Evolutionary conservation across 225 moss, liverwort and hornwort genomes (phyloP), one percentile per base, ranked within the genome.

Genomic region (Polytrichum formosum): DNA sequence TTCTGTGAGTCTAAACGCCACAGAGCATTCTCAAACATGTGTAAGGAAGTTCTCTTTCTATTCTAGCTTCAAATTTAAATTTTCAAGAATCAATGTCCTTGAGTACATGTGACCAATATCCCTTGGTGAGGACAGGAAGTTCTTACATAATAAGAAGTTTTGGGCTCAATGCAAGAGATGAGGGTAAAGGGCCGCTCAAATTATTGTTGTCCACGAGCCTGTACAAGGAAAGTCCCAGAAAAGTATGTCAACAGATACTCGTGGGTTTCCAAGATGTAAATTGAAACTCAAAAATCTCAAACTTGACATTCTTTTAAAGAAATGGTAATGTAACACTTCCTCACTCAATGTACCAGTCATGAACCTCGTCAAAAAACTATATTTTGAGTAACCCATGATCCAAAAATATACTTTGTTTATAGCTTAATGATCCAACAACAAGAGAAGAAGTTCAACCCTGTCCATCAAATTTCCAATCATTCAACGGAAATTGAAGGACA

Each of bases 191-290:
- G 54, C 87, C 87, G 58, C 75, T 87, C 81, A 87, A 74, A 53
- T 81, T 76, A 26, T 87, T 87, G 76, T 79, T 87, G 69, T 87
- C 87, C 69, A 87, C 80, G 68, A 87, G 61, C 64, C 87, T 87
- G 80, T 10, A 18, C 25, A 60, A 25, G 25, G 26, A n/a, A n/a
- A 8, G 8, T 7, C 21, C 26, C 60, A 61, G 22, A 61, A 6
- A 21, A 61, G 13, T 19, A 26, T 2, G 26, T 61, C 22, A 26
- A 7, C 60, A 21, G 21, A 61, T 60, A 26, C 10, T 61, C 6
- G 26, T 6, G 60, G n/a, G 26, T 61, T 7, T 61, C 60, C 10
- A 59, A 7, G 13, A 22, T 26, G 25, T 26, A 10, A n/a, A 61
- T n/a, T 61, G 60, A n/a, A 21, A 46, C 46, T 16, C 46, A 46